Conservation (phyloP, 2,329 filamentous ascomycete species). For the Tolypocladium paradoxum region DNA sequence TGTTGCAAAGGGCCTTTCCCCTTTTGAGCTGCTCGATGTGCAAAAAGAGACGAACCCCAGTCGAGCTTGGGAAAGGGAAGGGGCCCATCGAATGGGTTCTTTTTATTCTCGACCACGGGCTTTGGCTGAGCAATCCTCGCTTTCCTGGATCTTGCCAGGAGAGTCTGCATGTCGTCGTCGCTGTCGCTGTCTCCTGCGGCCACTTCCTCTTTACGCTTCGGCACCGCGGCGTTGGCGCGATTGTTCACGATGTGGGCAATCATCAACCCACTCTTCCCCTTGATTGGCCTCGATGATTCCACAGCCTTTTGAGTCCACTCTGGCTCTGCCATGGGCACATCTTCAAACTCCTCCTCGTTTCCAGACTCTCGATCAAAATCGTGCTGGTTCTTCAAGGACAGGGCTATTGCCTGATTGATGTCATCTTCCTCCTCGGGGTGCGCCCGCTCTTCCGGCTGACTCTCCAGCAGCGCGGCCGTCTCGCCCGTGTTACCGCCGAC, state of each 20-base stretch:
- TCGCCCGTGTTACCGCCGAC: conserved; percentile 21
- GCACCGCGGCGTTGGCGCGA: conserved; percentile 51
- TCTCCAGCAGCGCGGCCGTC: conserved; percentile 8
- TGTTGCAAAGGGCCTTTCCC: conserved; percentile 11
- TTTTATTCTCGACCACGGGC: conserved; percentile 37
- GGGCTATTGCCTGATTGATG: conserved; percentile 67
- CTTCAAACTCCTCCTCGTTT: conserved; percentile 36
- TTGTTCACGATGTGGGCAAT: conserved; percentile 69
- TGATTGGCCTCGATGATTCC: conserved; percentile 37
- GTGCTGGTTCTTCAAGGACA: conserved; percentile 66
- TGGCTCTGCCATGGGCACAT: conserved; percentile 33
- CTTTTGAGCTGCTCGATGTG: conserved; percentile 24
- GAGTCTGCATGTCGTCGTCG: conserved; percentile 70
- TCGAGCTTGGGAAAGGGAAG: conserved; percentile 85
- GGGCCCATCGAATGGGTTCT: conserved; percentile 63
- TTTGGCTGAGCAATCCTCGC: conserved; percentile 34
- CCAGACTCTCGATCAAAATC: conserved; percentile 24
- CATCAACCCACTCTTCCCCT: conserved; percentile 42
- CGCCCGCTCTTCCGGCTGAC: conserved; percentile 25
- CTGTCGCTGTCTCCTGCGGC: conserved; percentile 48
- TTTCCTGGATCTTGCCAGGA: conserved; percentile 61
- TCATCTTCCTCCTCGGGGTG: conserved; percentile 44
- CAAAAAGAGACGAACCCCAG: conserved; percentile 51
- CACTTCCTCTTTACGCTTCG: conserved; percentile 23
- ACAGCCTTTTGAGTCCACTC: conserved; percentile 47